Evolutionary conservation across 495 filamentous ascomycete species (phyloP), one percentile per base, ranked within the genome.

Genomic region (Penicillium psychrofluorescens): DNA sequence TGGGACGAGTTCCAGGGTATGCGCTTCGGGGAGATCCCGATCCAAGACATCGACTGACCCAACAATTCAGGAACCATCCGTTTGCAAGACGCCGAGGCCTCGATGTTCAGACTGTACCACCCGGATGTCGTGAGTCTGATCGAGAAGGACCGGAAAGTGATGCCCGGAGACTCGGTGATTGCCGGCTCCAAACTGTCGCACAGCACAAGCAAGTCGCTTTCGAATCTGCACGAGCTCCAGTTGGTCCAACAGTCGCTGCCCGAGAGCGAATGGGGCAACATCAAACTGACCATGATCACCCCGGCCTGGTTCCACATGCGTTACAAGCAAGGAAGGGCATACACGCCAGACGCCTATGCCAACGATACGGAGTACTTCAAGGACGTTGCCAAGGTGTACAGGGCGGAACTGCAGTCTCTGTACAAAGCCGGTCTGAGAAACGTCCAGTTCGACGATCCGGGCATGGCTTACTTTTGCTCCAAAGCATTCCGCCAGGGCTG

Each of bases 121-220:
- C 85, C 85, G 6, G 83, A 87, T 55, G 78, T 88, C 35, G 78
- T 81, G n/a, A 80, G 75, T 32, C 75, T 88, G 54, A 71, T 72
- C 10, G 77, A 81, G 50, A 63, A 66, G 36, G 73, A 76, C 45
- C 71, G 79, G 46, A 81, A 83, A 67, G 57, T 58, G 22, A 61
- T 58, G 57, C 81, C 82, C 1, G 79, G 76, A 15, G 80, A 85
- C 51, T 78, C 75, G 4, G 80, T 84, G 38, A 68, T 87, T 45
- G 83, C 82, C 44, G 79, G 73, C 5, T 67, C 70, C 38, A 84
- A 84, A 63, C 74, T 85, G 35, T 64, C 63, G 39, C 80, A 83
- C 61, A 72, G 63, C 35, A 53, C 62, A 13, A 56, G 68, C n/a
- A 74, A 64, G 36, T 69, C 68, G 13, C 35, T 44, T 14, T 50